These are phyloP conservation scores for Suillus americanus DNA, from an alignment of 768 basidiomycete species.

Conservation along the genomic window DNA sequence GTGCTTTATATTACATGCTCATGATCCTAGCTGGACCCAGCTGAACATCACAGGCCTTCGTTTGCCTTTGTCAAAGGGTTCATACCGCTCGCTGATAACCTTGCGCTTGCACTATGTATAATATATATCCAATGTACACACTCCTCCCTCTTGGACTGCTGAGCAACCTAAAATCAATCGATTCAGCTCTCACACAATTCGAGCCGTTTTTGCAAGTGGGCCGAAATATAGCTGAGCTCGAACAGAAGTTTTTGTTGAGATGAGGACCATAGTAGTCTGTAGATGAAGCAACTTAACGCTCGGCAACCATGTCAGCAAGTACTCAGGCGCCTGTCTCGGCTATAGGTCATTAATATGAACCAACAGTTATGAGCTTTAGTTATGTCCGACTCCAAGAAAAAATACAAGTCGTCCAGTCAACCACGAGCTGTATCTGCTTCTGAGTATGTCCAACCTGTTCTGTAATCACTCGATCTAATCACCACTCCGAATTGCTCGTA, in stretches of 20 bases:
- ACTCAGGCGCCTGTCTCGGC: neutral
- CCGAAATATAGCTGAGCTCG: neutral
- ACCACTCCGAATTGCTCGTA: conserved; percentile 45
- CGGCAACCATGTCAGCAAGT: neutral
- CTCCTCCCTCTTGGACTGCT: neutral
- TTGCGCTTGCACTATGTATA: neutral
- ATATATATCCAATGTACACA: neutral
- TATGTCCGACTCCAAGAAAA: conserved; percentile 12
- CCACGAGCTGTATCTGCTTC: conserved; percentile 45
- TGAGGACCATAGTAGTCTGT: too few species aligned
- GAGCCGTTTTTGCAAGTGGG: too few species aligned
- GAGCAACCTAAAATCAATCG: neutral
- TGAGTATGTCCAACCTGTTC: conserved; percentile 33
- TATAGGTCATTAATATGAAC: neutral
- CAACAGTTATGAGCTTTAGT: neutral
- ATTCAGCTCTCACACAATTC: neutral
- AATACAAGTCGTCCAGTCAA: conserved; percentile 17
- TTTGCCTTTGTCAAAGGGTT: neutral
- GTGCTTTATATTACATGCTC: neutral
- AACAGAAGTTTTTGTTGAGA: neutral
- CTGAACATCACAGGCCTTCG: conserved; percentile 14
- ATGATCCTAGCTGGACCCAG: conserved; percentile 22
- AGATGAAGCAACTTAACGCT: too few species aligned
- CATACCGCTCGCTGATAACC: neutral
- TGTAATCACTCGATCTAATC: neutral